phyloP scores from a whole-genome alignment of 2,329 filamentous ascomycete species.

The Monosporascus sp. region DNA sequence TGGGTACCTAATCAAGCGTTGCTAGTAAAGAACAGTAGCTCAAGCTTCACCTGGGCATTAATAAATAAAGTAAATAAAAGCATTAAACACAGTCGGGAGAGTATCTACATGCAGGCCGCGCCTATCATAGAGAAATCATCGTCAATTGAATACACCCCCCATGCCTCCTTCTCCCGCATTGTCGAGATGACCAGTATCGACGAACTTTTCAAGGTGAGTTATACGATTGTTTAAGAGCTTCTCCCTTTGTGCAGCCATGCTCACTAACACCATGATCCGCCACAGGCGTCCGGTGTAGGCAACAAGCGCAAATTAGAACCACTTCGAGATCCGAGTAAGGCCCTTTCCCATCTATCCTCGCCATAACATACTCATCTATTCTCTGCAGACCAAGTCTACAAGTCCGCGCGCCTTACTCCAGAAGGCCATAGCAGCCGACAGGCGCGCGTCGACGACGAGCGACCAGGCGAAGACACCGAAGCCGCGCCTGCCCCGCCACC shows the following conservation, averaged over 20 bases:
- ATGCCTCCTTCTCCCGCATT: neutral
- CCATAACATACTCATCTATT: neutral
- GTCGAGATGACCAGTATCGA: constrained; percentile 50
- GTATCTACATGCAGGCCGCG: too few species aligned
- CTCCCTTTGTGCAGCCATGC: neutral
- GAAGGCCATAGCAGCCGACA: constrained; percentile 40
- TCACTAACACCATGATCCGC: constrained; percentile 6
- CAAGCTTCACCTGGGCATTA: too few species aligned
- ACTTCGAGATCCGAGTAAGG: constrained; percentile 57
- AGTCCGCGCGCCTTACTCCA: constrained; percentile 49
- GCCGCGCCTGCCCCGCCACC: constrained; percentile 48
- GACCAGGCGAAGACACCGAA: constrained; percentile 35
- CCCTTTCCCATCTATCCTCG: neutral
- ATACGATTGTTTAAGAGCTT: neutral
- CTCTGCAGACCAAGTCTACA: constrained; percentile 56
- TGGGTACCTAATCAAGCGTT: too few species aligned
- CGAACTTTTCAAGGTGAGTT: constrained; percentile 51
- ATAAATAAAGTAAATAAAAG: too few species aligned
- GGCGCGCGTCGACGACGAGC: constrained; percentile 40
- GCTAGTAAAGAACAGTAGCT: too few species aligned
- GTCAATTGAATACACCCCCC: too few species aligned
- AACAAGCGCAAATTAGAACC: constrained; percentile 62
- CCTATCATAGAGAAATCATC: too few species aligned
- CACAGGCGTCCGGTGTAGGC: constrained; percentile 32
- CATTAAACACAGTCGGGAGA: too few species aligned